Evolutionary conservation across 169 alveolate genomes (phyloP).

Genomic region (Plasmodium knowlesi): DNA sequence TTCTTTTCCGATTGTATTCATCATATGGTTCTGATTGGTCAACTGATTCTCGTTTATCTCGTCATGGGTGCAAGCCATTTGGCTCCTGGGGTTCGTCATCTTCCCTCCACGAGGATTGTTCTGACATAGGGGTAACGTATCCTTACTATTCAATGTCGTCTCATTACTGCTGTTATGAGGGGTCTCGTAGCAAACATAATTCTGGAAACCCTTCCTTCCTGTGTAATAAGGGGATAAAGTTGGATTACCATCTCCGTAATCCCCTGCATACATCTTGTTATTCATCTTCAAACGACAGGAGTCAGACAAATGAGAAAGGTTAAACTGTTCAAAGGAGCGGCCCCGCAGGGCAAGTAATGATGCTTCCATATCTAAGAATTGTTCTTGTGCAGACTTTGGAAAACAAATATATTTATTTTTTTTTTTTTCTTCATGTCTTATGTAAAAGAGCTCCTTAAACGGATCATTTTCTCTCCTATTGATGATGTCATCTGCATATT

Average conservation of each 20-base stretch:
- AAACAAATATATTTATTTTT: slow-evolving; percentile 22
- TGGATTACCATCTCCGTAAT: not conserved
- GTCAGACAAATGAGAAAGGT: not conserved
- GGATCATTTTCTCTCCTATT: slow-evolving; percentile 18
- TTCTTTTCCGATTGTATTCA: not conserved
- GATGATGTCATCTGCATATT: slow-evolving; percentile 10
- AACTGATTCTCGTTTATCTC: not conserved
- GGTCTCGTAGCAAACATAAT: not conserved
- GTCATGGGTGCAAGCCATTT: not conserved
- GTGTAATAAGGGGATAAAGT: not conserved
- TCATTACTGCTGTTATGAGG: not conserved
- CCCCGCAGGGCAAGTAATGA: slow-evolving; percentile 15
- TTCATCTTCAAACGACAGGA: not conserved
- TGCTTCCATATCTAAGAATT: slow-evolving; percentile 30
- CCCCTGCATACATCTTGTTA: not conserved
- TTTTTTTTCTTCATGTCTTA: slow-evolving; percentile 18
- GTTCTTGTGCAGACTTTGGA: slow-evolving; percentile 39
- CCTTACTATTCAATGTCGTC: not conserved
- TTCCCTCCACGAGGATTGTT: not conserved
- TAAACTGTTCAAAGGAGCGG: not conserved
- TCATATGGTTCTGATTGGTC: not conserved
- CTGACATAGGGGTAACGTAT: not conserved
- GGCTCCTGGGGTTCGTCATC: not conserved
- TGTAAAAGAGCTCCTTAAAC: slow-evolving; percentile 25
- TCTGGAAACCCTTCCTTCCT: not conserved